phyloP scores from a whole-genome alignment of 768 basidiomycete genomes.

The Phlebiopsis gigantea region DNA sequence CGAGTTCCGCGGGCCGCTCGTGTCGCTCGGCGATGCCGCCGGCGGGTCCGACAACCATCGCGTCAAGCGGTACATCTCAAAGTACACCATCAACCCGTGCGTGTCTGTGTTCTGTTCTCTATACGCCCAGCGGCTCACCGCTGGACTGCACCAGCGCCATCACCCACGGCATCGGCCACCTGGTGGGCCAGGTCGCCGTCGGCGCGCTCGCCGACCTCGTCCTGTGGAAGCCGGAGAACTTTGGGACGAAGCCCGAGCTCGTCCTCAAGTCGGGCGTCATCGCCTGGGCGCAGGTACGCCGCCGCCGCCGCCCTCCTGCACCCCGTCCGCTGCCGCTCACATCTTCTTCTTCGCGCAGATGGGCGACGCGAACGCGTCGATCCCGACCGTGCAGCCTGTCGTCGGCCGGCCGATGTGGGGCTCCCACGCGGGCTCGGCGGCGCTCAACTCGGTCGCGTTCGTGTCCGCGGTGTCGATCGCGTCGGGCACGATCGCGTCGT shows the following conservation, averaged over 20 bases:
- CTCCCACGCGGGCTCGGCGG: constrained; percentile 66
- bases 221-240: constrained; percentile 91
- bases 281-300: constrained; percentile 75
- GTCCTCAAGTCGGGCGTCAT: constrained; percentile 94
- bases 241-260: constrained; percentile 91
- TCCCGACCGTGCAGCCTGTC: constrained; percentile 91
- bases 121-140: background rate
- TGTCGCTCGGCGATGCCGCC: constrained; percentile 60
- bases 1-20: constrained; percentile 69
- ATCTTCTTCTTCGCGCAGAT: constrained; percentile 46
- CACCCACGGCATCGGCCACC: constrained; percentile 84
- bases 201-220: constrained; percentile 92
- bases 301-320: background rate
- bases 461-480: constrained; percentile 72
- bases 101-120: constrained; percentile 25
- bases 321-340: background rate
- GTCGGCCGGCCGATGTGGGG: constrained; percentile 95
- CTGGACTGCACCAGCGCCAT: constrained; percentile 58
- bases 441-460: constrained; percentile 80
- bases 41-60: constrained; percentile 72
- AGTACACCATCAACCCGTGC: constrained; percentile 97
- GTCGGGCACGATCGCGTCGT: constrained; percentile 53
- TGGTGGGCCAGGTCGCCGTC: constrained; percentile 78
- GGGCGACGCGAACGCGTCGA: constrained; percentile 96
- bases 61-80: constrained; percentile 92